These are phyloP conservation scores for Sequoia sempervirens DNA, from an alignment of 75 land plant species.

Conservation along the genomic window DNA sequence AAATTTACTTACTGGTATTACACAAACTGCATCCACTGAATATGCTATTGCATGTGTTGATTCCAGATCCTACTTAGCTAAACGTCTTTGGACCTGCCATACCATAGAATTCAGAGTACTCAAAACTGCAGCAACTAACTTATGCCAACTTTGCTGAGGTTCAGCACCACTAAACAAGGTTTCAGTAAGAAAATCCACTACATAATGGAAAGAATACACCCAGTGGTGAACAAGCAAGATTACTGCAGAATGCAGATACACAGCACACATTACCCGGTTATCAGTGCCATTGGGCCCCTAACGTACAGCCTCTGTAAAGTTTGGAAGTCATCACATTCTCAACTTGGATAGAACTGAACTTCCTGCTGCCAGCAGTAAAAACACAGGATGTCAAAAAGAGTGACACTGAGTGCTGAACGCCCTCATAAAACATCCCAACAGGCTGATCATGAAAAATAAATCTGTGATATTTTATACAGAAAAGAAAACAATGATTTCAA, in stretches of 20 bases:
- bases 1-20: constrained; percentile 34
- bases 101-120: constrained; percentile 8
- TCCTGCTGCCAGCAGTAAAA: constrained; percentile 46
- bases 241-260: constrained; percentile 7
- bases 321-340: constrained; percentile 42
- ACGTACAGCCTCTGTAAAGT: constrained; percentile 18
- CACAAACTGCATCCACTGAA: constrained; percentile 4
- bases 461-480: neutral
- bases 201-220: neutral
- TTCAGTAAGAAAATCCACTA: constrained; percentile 1
- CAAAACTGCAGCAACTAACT: constrained; percentile 8
- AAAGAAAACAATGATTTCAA: constrained; percentile 5
- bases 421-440: neutral
- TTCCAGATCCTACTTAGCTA: constrained; percentile 6
- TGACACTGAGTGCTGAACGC: constrained; percentile 5
- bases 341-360: constrained; percentile 7
- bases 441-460: constrained; percentile 12
- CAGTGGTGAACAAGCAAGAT: neutral
- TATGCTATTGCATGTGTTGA: constrained; percentile 5
- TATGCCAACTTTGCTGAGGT: constrained; percentile 5
- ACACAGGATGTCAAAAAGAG: constrained; percentile 33
- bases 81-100: constrained; percentile 12
- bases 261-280: neutral
- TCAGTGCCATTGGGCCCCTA: neutral
- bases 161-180: neutral